Evolutionary conservation across 2,329 filamentous ascomycete species (phyloP).

Genomic region (Parafenestella ontariensis): DNA sequence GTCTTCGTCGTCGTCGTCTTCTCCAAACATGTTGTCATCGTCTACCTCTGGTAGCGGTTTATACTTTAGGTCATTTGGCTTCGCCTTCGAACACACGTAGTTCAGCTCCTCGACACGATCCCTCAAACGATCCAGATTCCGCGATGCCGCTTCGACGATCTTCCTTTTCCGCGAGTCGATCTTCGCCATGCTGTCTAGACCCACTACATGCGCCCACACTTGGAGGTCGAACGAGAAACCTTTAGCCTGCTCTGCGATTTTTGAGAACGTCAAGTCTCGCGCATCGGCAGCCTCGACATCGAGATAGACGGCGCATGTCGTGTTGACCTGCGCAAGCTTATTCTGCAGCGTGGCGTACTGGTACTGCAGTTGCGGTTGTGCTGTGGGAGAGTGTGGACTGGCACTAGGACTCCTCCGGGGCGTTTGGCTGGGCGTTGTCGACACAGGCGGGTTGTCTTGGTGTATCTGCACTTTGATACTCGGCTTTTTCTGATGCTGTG

Average conservation of each 20-base stretch:
- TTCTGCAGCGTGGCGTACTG: slow-evolving; percentile 26
- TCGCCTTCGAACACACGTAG: slow-evolving; percentile 21
- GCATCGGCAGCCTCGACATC: slow-evolving; percentile 33
- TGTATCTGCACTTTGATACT: slow-evolving; percentile 35
- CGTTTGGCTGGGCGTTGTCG: not conserved
- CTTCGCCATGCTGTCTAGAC: slow-evolving; percentile 22
- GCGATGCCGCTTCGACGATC: slow-evolving; percentile 22
- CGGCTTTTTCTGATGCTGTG: slow-evolving; percentile 16
- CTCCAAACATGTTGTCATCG: slow-evolving; percentile 14
- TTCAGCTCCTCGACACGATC: slow-evolving; percentile 15
- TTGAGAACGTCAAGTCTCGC: slow-evolving; percentile 31
- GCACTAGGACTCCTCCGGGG: slow-evolving; percentile 20
- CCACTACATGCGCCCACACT: slow-evolving; percentile 28
- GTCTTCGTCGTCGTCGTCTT: slow-evolving; percentile 10
- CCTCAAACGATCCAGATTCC: slow-evolving; percentile 23
- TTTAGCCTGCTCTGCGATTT: slow-evolving; percentile 29
- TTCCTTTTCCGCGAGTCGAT: slow-evolving; percentile 20
- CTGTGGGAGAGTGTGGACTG: slow-evolving; percentile 24
- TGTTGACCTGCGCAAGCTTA: slow-evolving; percentile 21
- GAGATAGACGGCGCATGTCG: slow-evolving; percentile 20
- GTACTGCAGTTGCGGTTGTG: slow-evolving; percentile 24
- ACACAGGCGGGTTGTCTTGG: slow-evolving; percentile 17
- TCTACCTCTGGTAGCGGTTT: slow-evolving; percentile 7
- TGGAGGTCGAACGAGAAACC: slow-evolving; percentile 31
- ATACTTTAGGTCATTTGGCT: slow-evolving; percentile 32